A percentile compares a stretch with the other conserved stretches of the same genome.
These are phyloP conservation scores for Xylaria bambusicola DNA, from an alignment of 495 filamentous ascomycete genomes.

Conservation along the genomic window DNA sequence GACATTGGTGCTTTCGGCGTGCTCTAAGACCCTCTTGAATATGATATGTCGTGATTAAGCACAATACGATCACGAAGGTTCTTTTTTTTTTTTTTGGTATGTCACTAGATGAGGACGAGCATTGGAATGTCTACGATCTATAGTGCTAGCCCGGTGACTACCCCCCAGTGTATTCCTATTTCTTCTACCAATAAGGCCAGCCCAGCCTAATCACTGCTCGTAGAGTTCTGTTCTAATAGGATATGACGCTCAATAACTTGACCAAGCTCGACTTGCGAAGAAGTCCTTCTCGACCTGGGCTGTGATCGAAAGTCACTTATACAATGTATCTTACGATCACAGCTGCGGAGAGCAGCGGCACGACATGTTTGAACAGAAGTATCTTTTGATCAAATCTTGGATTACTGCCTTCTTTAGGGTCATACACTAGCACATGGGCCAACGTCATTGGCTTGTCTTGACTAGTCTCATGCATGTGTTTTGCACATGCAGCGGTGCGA, in stretches of 20 bases:
- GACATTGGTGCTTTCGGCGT: neutral
- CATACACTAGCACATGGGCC: neutral
- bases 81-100: neutral
- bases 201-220: neutral
- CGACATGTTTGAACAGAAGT: neutral
- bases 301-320: constrained; percentile 18
- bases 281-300: neutral
- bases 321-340: constrained; percentile 17
- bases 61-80: constrained; percentile 4
- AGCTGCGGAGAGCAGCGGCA: neutral
- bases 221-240: constrained; percentile 4
- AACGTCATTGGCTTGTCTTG: constrained; percentile 1
- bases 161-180: neutral
- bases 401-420: neutral
- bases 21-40: neutral
- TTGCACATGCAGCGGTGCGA: neutral
- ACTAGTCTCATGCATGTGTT: constrained; percentile 3
- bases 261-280: constrained; percentile 3
- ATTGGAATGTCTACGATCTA: constrained; percentile 11
- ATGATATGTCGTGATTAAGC: neutral
- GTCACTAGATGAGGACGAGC: neutral
- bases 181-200: constrained; percentile 10
- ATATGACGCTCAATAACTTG: neutral
- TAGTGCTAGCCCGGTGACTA: neutral
- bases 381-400: constrained; percentile 17